These are phyloP conservation scores for Capillidium heterosporum DNA, from an alignment of 371 early-diverging fungal species.

Conservation along the genomic window DNA sequence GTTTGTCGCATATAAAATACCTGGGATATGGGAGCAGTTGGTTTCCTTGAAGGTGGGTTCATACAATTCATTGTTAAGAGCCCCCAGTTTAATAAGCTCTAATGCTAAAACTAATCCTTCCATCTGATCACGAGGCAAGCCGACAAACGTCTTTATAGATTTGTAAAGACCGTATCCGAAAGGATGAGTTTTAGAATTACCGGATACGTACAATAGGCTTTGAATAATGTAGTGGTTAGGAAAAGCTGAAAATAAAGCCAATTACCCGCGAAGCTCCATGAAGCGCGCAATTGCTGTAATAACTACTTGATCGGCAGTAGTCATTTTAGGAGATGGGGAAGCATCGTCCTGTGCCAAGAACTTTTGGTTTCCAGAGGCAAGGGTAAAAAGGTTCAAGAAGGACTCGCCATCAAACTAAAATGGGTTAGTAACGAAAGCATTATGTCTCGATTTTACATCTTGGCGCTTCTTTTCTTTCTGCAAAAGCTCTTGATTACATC, in stretches of 20 bases:
- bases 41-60: conserved; percentile 11
- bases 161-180: conserved; percentile 23
- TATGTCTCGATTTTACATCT: conserved; percentile 8
- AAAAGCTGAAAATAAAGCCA: not conserved
- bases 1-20: not conserved
- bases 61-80: conserved; percentile 27
- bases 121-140: conserved; percentile 6
- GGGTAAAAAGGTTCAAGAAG: conserved; percentile 4
- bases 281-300: conserved; percentile 27
- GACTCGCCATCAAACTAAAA: not conserved
- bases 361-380: conserved; percentile 8
- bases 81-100: conserved; percentile 34
- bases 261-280: conserved; percentile 19
- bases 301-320: conserved; percentile 20
- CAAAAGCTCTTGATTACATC: conserved; percentile 16
- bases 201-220: too few species aligned
- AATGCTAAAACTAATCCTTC: conserved; percentile 33
- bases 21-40: not conserved
- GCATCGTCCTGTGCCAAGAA: conserved; percentile 8
- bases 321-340: conserved; percentile 7
- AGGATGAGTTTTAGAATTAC: conserved; percentile 21
- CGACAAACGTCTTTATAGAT: conserved; percentile 8
- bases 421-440: not conserved
- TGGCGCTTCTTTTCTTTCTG: conserved; percentile 16
- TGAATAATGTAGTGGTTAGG: not conserved